Percentiles rank a stretch among this genome's conserved stretches.
phyloP scores from a whole-genome alignment of 805 yeast genomes.

The Candida incommunis region DNA sequence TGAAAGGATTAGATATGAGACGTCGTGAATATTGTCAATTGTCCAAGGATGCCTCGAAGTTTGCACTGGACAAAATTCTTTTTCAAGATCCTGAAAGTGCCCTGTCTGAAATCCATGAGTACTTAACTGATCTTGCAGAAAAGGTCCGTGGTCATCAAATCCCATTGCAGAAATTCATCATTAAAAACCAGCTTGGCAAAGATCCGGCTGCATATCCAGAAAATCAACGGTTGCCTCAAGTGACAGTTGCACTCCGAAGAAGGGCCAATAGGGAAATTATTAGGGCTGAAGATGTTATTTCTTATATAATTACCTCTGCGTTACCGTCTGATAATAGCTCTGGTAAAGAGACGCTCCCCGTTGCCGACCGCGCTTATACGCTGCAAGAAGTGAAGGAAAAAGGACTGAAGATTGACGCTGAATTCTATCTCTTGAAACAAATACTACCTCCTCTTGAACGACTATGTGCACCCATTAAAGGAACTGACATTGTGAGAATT shows the following conservation, averaged over 20 bases:
- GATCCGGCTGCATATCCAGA: slow-evolving; percentile 77
- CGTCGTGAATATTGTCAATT: slow-evolving; percentile 94
- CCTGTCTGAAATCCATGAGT: slow-evolving; percentile 52
- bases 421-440: slow-evolving; percentile 76
- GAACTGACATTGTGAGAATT: slow-evolving; percentile 66
- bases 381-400: slow-evolving; percentile 51
- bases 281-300: slow-evolving; percentile 79
- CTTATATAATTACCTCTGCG: slow-evolving; percentile 63
- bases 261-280: slow-evolving; percentile 74
- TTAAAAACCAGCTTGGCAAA: slow-evolving; percentile 79
- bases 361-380: slow-evolving; percentile 76
- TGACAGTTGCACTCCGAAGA: slow-evolving; percentile 77
- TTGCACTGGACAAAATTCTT: slow-evolving; percentile 56
- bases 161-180: slow-evolving; percentile 54
- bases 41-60: slow-evolving; percentile 75
- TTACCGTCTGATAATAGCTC: slow-evolving; percentile 24
- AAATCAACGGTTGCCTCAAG: slow-evolving; percentile 66
- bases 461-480: slow-evolving; percentile 71
- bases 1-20: slow-evolving; percentile 91
- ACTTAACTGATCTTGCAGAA: slow-evolving; percentile 44
- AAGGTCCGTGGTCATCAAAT: slow-evolving; percentile 49
- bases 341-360: slow-evolving; percentile 18
- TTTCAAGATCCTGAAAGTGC: slow-evolving; percentile 61
- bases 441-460: slow-evolving; percentile 84
- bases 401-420: slow-evolving; percentile 53